Conservation (phyloP, 352 stramenopile species). For the Salisapilia sapeloensis region DNA sequence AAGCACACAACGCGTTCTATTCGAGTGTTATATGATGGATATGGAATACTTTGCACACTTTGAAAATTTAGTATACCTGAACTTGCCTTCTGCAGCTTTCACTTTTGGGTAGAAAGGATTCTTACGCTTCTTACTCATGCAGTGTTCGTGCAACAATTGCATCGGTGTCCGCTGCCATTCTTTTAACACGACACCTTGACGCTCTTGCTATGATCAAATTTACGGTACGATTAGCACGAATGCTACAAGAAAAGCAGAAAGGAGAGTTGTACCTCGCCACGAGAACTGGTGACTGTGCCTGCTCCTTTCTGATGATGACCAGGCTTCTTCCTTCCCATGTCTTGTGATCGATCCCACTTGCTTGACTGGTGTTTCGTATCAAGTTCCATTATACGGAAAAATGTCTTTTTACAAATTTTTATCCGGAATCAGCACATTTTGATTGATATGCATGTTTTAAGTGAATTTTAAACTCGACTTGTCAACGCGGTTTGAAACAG, state of each 20-base stretch:
- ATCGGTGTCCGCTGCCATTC: conserved; percentile 90
- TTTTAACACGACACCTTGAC: conserved; percentile 81
- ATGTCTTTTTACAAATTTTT: no score
- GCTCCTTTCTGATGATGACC: conserved; percentile 79
- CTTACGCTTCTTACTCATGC: conserved; percentile 83
- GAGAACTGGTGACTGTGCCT: conserved; percentile 72
- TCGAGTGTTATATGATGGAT: conserved; percentile 2
- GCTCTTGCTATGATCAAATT: conserved; percentile 12
- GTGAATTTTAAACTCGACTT: no score
- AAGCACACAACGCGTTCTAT: conserved; percentile 70
- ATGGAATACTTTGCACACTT: background rate
- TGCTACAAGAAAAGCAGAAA: background rate
- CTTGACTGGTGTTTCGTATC: background rate
- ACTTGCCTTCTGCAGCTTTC: conserved; percentile 13
- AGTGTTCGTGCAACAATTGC: conserved; percentile 89
- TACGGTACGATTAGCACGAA: background rate
- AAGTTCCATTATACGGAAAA: conserved; percentile 1
- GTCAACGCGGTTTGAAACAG: no score
- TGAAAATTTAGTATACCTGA: conserved; percentile 8
- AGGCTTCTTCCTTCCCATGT: conserved; percentile 8
- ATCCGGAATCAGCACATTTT: no score
- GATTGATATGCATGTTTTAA: no score
- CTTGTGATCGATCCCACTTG: conserved; percentile 3
- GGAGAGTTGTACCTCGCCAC: conserved; percentile 29
- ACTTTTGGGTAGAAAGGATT: conserved; percentile 46